Conservation (phyloP, 257 asterid genomes). For the Eustoma russellianum region DNA sequence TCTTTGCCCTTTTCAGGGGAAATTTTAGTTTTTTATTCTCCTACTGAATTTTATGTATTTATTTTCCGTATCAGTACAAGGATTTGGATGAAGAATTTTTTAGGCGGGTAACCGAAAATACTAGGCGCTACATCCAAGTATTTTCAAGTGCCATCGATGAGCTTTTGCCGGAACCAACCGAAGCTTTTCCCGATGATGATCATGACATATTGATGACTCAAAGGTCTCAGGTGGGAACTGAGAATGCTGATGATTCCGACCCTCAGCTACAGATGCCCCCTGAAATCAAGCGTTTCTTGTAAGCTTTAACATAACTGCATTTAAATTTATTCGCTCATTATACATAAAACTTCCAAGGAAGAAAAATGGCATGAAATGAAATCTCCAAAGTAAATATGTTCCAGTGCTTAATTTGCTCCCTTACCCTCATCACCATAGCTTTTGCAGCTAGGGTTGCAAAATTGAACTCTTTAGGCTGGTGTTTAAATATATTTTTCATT, state of each 20-base stretch:
- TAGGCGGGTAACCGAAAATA: conserved; percentile 67
- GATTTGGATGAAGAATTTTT: conserved; percentile 84
- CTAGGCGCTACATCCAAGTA: conserved; percentile 66
- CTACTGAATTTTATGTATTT: conserved; percentile 1
- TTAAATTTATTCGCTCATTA: neutral
- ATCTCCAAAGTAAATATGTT: too few relatives aligned
- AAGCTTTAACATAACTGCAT: conserved; percentile 20
- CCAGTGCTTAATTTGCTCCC: too few relatives aligned
- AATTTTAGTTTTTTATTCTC: neutral
- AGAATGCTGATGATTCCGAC: conserved; percentile 57
- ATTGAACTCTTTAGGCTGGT: too few relatives aligned
- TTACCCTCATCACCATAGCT: too few relatives aligned
- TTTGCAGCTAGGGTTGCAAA: too few relatives aligned
- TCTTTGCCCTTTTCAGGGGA: neutral
- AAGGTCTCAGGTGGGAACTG: conserved; percentile 61
- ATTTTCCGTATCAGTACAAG: conserved; percentile 37
- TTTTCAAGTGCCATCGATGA: conserved; percentile 82
- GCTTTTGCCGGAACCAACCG: conserved; percentile 90
- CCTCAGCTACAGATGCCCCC: conserved; percentile 79
- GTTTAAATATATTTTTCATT: too few relatives aligned
- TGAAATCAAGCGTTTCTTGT: conserved; percentile 78
- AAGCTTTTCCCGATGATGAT: conserved; percentile 79
- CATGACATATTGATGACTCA: conserved; percentile 79
- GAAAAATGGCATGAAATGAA: too few relatives aligned
- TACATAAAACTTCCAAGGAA: neutral